Evolutionary conservation across 148 eudicot species (phyloP).

Genomic region (Pouteria glomerata): DNA sequence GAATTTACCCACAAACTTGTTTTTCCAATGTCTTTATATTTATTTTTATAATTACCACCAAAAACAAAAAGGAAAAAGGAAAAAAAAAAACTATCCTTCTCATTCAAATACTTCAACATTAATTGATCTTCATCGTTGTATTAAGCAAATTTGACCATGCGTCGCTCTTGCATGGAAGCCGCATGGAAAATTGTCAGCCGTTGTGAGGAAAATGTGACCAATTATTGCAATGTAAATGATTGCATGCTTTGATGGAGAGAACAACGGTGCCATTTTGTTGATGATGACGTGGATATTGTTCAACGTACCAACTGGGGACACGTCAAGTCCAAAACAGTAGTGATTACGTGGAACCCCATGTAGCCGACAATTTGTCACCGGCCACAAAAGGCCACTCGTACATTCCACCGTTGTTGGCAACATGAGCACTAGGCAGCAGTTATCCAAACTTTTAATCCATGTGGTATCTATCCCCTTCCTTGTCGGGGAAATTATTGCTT

Average conservation of each 20-base stretch:
- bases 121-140: background rate
- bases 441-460: background rate
- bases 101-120: background rate
- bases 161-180: background rate
- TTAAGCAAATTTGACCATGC: background rate
- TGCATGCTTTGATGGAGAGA: background rate
- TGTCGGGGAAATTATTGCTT: too few relatives aligned
- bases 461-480: background rate
- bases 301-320: background rate
- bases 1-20: too few relatives aligned
- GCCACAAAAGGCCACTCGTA: constrained; percentile 1
- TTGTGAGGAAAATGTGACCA: background rate
- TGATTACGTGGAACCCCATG: background rate
- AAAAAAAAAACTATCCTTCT: background rate
- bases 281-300: background rate
- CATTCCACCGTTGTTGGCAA: constrained; percentile 1
- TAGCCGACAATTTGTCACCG: background rate
- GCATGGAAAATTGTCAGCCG: background rate
- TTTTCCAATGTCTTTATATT: background rate
- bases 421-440: background rate
- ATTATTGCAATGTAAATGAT: background rate
- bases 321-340: background rate
- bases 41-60: background rate
- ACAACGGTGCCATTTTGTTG: background rate
- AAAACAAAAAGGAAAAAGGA: too few relatives aligned